Percentiles rank a stretch among this genome's conserved stretches.
Conservation (phyloP, 495 filamentous ascomycete genomes). For the Trypethelium eluteriae region DNA sequence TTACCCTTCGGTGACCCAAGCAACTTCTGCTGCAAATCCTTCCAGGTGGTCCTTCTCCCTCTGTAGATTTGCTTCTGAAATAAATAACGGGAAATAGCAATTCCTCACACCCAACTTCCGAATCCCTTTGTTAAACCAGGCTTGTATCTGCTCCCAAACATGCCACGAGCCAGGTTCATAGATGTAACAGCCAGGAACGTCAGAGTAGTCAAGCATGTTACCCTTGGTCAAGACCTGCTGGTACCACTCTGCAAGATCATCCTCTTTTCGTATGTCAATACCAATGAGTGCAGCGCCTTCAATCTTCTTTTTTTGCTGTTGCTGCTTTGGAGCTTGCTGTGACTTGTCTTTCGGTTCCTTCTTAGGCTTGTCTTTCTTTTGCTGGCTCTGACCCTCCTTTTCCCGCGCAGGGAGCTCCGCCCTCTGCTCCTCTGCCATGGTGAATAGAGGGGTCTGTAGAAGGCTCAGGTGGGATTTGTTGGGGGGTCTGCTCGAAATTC, state of each 20-base stretch:
- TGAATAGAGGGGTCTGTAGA: slow-evolving; percentile 6
- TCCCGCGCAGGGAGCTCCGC: slow-evolving; percentile 13
- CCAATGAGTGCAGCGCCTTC: slow-evolving; percentile 67
- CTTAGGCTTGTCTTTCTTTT: slow-evolving; percentile 18
- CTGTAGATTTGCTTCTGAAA: slow-evolving; percentile 81
- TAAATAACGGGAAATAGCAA: slow-evolving; percentile 91
- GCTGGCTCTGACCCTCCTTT: slow-evolving; percentile 25
- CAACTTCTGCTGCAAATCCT: slow-evolving; percentile 94
- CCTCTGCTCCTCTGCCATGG: slow-evolving; percentile 23
- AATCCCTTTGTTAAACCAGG: slow-evolving; percentile 81
- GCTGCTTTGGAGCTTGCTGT: slow-evolving; percentile 7
- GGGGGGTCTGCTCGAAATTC: too few relatives aligned
- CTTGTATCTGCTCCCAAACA: slow-evolving; percentile 87
- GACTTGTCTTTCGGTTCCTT: slow-evolving; percentile 15
- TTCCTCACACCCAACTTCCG: slow-evolving; percentile 87
- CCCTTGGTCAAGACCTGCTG: slow-evolving; percentile 92
- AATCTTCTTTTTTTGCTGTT: slow-evolving; percentile 42
- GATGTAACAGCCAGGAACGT: slow-evolving; percentile 94
- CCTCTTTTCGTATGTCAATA: slow-evolving; percentile 72
- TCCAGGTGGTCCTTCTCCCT: slow-evolving; percentile 95
- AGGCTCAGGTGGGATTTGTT: not conserved
- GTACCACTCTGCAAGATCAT: slow-evolving; percentile 92
- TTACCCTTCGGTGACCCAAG: slow-evolving; percentile 96
- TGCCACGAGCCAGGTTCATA: slow-evolving; percentile 70
- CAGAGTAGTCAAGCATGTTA: slow-evolving; percentile 88